Conservation (phyloP, 495 filamentous ascomycete species). For the Bombardia bombarda region DNA sequence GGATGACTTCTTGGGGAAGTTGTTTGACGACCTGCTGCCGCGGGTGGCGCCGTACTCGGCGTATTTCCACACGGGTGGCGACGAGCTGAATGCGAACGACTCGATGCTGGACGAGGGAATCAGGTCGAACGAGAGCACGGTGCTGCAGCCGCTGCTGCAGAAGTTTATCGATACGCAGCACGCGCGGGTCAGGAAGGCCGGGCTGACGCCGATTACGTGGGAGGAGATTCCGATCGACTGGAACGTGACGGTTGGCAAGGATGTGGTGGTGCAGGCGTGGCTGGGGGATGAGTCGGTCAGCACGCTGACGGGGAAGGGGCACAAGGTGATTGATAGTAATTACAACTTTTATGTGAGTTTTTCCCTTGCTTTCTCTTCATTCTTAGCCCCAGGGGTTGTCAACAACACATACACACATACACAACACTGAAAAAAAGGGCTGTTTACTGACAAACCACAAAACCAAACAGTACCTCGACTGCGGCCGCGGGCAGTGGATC, state of each 20-base stretch:
- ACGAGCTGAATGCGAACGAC: slow-evolving; percentile 69
- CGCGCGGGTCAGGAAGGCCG: slow-evolving; percentile 43
- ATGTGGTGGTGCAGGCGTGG: slow-evolving; percentile 69
- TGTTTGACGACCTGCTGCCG: slow-evolving; percentile 67
- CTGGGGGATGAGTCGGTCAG: slow-evolving; percentile 47
- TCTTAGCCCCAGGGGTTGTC: too few relatives aligned
- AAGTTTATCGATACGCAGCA: slow-evolving; percentile 61
- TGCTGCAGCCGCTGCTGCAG: slow-evolving; percentile 65
- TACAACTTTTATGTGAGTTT: slow-evolving; percentile 63
- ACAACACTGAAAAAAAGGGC: too few relatives aligned
- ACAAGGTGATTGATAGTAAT: slow-evolving; percentile 62
- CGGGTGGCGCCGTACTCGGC: slow-evolving; percentile 54
- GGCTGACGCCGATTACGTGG: slow-evolving; percentile 67
- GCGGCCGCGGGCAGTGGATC: slow-evolving; percentile 70
- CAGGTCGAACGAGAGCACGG: slow-evolving; percentile 46
- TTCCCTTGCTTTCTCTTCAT: neutral
- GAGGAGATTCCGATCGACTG: slow-evolving; percentile 73
- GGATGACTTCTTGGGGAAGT: slow-evolving; percentile 55
- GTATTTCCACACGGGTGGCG: slow-evolving; percentile 79
- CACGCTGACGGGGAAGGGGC: slow-evolving; percentile 47
- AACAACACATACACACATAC: too few relatives aligned
- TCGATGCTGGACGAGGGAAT: slow-evolving; percentile 67
- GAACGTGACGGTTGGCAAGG: slow-evolving; percentile 57
- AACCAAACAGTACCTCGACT: slow-evolving; percentile 70
- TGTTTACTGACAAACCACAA: too few relatives aligned